Evolutionary conservation across 495 filamentous ascomycete species (phyloP), one percentile per base, ranked within the genome.

Genomic region (Antarctomyces pellizariae): DNA sequence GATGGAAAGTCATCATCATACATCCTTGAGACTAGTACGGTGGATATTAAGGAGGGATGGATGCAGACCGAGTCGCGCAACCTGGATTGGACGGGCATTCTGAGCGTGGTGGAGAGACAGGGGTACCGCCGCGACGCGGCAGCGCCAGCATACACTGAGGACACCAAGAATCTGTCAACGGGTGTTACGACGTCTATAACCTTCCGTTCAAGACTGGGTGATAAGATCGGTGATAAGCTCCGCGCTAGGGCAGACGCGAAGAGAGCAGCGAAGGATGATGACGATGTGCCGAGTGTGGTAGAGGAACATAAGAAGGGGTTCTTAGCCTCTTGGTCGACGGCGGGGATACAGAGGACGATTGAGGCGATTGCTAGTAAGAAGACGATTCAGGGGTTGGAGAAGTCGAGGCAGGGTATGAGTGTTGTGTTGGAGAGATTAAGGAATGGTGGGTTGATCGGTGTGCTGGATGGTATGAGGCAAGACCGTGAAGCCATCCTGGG

Each of bases 401-500:
- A 83, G 43, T 83, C 76, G 44, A 78, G 82, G 38, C 71, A 93
- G 43, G 86, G 89, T 10, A 93, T 99, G 86, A 75, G 72, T 30
- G 67, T 93, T 22, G 84, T 99, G 9, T 57, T 99, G 13, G 77
- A 89, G 47, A 62, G 86, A 18, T 44, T 95, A 35, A 64, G 86
- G 29, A 58, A 56, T 28, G 77, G 82, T 7, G 76, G 90, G 7
- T 65, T 93, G 20, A 74, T 83, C 14, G 77, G 66, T 11, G 74
- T 93, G 10, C 49, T 86, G 22, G 84, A 92, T 45, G 75, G 76
- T 15, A 75, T 84, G 68, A 59, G 74, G 30, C 52, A 59, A 38
- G 77, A 86, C 41, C 51, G 65, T 10, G 65, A 68, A 32, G 34
- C 43, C 9, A 37, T 44, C 5, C 45, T 60, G 28, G 52, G 54